These are phyloP conservation scores for Theileria sp. DNA, from an alignment of 169 alveolate species.

Conservation along the genomic window DNA sequence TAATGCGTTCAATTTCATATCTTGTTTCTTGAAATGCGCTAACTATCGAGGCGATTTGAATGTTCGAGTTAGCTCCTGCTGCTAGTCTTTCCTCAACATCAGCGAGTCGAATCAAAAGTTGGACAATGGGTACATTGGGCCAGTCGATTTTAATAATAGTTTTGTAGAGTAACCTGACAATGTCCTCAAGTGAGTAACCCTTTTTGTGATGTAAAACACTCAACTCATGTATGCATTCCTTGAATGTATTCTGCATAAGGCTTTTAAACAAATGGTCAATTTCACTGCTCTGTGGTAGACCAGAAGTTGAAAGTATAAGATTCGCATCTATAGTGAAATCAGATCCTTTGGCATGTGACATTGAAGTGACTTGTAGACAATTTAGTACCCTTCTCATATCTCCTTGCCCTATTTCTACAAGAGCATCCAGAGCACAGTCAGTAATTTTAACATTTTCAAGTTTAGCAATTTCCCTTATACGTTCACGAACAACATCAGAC, in stretches of 20 bases:
- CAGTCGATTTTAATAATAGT: conserved; percentile 74
- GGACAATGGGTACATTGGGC: conserved; percentile 80
- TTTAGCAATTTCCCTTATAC: conserved; percentile 83
- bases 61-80: conserved; percentile 80
- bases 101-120: conserved; percentile 77
- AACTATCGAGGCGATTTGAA: conserved; percentile 79
- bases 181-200: conserved; percentile 88
- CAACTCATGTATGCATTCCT: conserved; percentile 77
- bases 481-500: conserved; percentile 75
- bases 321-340: conserved; percentile 74
- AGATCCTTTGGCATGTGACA: conserved; percentile 59
- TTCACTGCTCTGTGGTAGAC: conserved; percentile 85
- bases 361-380: conserved; percentile 88
- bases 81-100: conserved; percentile 83
- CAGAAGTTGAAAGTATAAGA: conserved; percentile 84
- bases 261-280: conserved; percentile 73
- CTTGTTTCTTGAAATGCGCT: conserved; percentile 81
- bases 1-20: conserved; percentile 75
- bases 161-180: conserved; percentile 82
- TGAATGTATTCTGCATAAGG: conserved; percentile 74
- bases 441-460: conserved; percentile 83
- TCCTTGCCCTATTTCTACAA: conserved; percentile 91
- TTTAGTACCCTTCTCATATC: conserved; percentile 97
- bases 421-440: conserved; percentile 83
- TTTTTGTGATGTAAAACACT: conserved; percentile 70